These are phyloP conservation scores for Naganishia friedmannii DNA, from an alignment of 768 basidiomycete genomes.

Conservation along the genomic window DNA sequence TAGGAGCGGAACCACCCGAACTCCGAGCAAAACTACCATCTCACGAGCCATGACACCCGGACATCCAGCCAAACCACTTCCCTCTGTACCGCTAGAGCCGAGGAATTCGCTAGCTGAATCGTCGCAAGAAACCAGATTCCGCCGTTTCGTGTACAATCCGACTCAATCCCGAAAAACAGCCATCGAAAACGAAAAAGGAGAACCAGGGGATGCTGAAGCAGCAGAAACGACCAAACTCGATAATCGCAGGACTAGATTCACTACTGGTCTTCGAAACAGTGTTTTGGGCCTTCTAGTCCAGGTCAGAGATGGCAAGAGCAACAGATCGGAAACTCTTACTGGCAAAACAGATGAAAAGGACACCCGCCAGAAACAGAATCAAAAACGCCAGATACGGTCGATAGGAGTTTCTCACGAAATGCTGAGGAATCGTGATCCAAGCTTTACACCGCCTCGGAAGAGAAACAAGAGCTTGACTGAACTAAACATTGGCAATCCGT, in stretches of 20 bases:
- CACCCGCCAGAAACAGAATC: not conserved
- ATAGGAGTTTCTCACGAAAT: slow-evolving; percentile 8
- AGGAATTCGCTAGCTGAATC: not conserved
- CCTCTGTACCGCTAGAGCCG: not conserved
- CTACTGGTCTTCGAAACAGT: slow-evolving; percentile 7
- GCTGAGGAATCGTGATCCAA: not conserved
- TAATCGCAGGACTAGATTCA: not conserved
- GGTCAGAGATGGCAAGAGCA: not conserved
- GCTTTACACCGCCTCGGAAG: not conserved
- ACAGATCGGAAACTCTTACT: not conserved
- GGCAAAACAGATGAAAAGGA: not conserved
- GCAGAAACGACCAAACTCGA: not conserved
- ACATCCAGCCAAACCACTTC: not conserved
- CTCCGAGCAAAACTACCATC: not conserved
- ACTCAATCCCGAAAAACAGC: not conserved
- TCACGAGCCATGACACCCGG: not conserved
- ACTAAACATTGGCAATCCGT: slow-evolving; percentile 7
- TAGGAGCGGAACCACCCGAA: not conserved
- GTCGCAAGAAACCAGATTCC: not conserved
- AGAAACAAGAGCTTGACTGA: slow-evolving; percentile 18
- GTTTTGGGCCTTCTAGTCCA: slow-evolving; percentile 1
- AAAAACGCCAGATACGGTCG: slow-evolving; percentile 15
- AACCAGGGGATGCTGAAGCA: not conserved
- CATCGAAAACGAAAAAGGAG: not conserved
- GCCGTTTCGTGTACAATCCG: not conserved